Conservation (phyloP, 495 filamentous ascomycete species). For the Hypoxylon trugodes region DNA sequence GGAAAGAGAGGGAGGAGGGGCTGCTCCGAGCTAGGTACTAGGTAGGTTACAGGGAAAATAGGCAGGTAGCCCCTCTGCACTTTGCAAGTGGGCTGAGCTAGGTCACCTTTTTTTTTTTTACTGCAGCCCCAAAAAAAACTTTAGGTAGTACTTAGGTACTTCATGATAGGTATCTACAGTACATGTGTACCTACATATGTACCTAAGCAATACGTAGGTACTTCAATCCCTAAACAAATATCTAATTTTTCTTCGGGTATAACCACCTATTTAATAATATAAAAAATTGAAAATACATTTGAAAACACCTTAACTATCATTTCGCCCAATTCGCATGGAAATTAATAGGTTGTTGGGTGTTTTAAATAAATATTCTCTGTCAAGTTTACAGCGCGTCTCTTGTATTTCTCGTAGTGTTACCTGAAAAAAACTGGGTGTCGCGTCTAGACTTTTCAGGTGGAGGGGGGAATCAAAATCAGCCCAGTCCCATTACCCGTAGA, state of each 20-base stretch:
- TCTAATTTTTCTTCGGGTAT: slow-evolving; percentile 6
- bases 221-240: slow-evolving; percentile 7
- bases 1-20: slow-evolving; percentile 24
- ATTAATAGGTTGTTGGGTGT: background rate
- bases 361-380: slow-evolving; percentile 7
- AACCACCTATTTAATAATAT: slow-evolving; percentile 11
- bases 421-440: slow-evolving; percentile 17
- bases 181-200: background rate
- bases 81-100: slow-evolving; percentile 17
- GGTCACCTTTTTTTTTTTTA: background rate
- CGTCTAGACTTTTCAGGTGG: slow-evolving; percentile 21
- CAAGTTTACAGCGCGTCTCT: slow-evolving; percentile 21
- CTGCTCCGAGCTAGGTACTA: slow-evolving; percentile 23
- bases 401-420: slow-evolving; percentile 36
- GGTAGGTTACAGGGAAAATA: too few relatives aligned
- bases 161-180: too few relatives aligned
- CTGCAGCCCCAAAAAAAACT: too few relatives aligned
- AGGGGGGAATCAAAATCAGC: slow-evolving; percentile 34
- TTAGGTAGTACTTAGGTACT: slow-evolving; percentile 9
- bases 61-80: too few relatives aligned
- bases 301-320: background rate
- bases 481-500: slow-evolving; percentile 36
- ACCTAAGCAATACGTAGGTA: slow-evolving; percentile 13
- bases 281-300: background rate
- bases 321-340: slow-evolving; percentile 8